A percentile compares a stretch with the other conserved stretches of the same genome.
These are phyloP conservation scores for Pichia sp. DNA, from an alignment of 1,139 yeast genomes.

Conservation along the genomic window DNA sequence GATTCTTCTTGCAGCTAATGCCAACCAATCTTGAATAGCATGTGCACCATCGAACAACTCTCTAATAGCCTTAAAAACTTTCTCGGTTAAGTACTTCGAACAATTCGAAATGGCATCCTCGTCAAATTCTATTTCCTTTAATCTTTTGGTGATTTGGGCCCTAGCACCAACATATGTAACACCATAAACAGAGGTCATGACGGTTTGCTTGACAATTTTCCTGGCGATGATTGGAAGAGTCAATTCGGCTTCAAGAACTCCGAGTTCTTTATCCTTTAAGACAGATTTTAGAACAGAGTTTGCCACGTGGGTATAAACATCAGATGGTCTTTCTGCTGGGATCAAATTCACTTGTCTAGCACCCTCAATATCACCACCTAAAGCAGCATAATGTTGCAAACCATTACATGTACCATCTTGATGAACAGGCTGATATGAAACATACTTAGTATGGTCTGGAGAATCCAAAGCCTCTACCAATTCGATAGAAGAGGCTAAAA, in stretches of 20 bases:
- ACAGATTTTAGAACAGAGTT: conserved; percentile 61
- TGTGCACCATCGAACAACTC: conserved; percentile 91
- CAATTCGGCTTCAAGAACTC: conserved; percentile 46
- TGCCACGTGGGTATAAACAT: conserved; percentile 84
- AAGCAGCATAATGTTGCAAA: conserved; percentile 93
- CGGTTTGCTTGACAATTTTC: conserved; percentile 93
- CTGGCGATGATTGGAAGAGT: conserved; percentile 66
- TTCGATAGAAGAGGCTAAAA: conserved; percentile 81
- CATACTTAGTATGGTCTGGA: conserved; percentile 67
- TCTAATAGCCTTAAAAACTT: conserved; percentile 79
- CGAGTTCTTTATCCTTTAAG: conserved; percentile 49
- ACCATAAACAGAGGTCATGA: conserved; percentile 98
- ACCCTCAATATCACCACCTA: conserved; percentile 94
- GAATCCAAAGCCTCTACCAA: conserved; percentile 64
- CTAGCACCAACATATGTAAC: conserved; percentile 94
- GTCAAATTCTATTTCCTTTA: conserved; percentile 40
- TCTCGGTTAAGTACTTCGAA: conserved; percentile 68
- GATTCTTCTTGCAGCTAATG: conserved; percentile 76
- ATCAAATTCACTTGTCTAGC: conserved; percentile 86
- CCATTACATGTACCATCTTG: conserved; percentile 99
- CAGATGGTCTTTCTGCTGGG: conserved; percentile 83
- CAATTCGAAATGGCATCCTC: conserved; percentile 34
- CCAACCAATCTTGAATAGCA: conserved; percentile 93
- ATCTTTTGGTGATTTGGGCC: conserved; percentile 74
- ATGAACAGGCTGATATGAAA: conserved; percentile 86